Evolutionary conservation across 306 rosid species (phyloP), one percentile per base, ranked within the genome.

Genomic region (Comarum palustre): DNA sequence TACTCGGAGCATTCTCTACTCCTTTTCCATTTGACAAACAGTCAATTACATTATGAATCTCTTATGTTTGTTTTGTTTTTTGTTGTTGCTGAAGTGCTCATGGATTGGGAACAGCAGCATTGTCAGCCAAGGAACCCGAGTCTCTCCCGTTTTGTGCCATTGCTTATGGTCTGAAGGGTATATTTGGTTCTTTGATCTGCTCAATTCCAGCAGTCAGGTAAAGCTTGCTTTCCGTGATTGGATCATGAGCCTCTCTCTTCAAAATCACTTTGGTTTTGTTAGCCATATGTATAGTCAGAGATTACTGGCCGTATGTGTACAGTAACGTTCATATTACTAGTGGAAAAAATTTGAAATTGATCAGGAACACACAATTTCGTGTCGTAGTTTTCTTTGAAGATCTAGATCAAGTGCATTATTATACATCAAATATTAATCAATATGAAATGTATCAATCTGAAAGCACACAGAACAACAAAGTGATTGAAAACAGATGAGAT

Each of bases 131-230:
- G 84, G 98, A 93, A 85, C 98, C 98, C 7, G 98, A 91, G 81
- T 96, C 98, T 77, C 96, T 94, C 55, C 96, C 98, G 57, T 94
- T 94, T 74, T 94, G 98, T 52, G 96, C 98, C 75, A 89, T 94
- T 75, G 96, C 98, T 52, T 89, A 94, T 75, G 97, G 90, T 55
- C 78, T 91, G 74, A 94, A 89, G 80, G 97, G 97, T 36, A 94
- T 94, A 69, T 91, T 91, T 82, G 98, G 98, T 67, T 88, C 98
- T 31, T 50, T 88, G 77, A 83, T 91, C 34, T 94, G 97, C 84
- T 94, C 98, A 39, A 65, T 94, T 75, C 97, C 98, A 10, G 80
- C 73, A 22, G 84, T 94, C 20, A 86, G 98, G 83, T 76, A 85
- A 68, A 94, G 97, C 78, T 83, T 94, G 86, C 50, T 91, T 63